Evolutionary conservation across 164 flowering plant species (phyloP).

Genomic region (Nymphaea colorata): DNA sequence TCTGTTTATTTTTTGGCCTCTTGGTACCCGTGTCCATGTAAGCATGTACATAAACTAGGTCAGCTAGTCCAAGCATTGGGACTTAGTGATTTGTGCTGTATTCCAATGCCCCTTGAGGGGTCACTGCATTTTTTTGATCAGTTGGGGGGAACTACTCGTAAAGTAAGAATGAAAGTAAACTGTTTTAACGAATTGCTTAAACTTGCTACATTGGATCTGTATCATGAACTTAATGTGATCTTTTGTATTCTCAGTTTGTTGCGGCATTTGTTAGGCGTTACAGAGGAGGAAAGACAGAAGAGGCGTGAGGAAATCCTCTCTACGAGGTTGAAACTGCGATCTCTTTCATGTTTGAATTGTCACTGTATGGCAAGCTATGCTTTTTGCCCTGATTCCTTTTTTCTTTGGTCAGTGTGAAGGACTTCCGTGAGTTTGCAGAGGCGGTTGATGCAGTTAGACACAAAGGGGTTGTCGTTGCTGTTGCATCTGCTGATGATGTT

Average conservation of each 20-base stretch:
- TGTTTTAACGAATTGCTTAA: too few species aligned
- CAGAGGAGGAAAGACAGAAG: slow-evolving; percentile 81
- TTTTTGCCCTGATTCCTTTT: not conserved
- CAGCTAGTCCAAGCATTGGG: too few species aligned
- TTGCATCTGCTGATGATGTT: slow-evolving; percentile 83
- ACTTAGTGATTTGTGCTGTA: too few species aligned
- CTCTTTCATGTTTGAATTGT: not conserved
- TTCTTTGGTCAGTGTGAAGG: slow-evolving; percentile 37
- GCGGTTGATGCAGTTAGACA: slow-evolving; percentile 65
- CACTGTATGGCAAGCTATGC: not conserved
- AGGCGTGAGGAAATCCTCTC: slow-evolving; percentile 91
- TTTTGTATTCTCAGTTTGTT: slow-evolving; percentile 43
- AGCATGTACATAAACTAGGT: too few species aligned
- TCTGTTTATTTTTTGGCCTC: too few species aligned
- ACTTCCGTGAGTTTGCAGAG: slow-evolving; percentile 71
- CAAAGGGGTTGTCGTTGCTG: slow-evolving; percentile 80
- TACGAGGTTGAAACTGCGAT: slow-evolving; percentile 46
- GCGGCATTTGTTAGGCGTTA: slow-evolving; percentile 67
- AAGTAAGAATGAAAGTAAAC: too few species aligned
- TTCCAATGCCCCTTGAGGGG: too few species aligned
- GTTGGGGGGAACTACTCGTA: too few species aligned
- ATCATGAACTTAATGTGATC: not conserved
- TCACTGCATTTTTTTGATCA: too few species aligned
- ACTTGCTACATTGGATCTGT: too few species aligned
- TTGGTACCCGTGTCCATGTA: too few species aligned